These are phyloP conservation scores for Cladosporium sp. DNA, from an alignment of 2,329 filamentous ascomycete species.

Conservation along the genomic window DNA sequence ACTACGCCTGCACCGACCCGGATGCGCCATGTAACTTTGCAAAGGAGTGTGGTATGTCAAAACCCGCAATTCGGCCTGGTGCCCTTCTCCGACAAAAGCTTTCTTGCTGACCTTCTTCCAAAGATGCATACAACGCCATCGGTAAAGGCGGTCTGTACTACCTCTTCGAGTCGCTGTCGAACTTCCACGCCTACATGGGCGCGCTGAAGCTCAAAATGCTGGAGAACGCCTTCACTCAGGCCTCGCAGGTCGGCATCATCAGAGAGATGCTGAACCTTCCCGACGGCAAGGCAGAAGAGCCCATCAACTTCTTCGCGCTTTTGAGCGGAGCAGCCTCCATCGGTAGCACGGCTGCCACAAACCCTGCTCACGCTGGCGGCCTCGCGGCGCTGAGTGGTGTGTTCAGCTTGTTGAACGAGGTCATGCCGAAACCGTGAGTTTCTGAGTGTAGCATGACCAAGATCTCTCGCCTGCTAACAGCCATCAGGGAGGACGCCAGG, in stretches of 20 bases:
- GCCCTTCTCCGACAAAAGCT: background rate
- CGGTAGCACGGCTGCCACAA: too few species aligned
- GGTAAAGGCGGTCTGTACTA: slow-evolving; percentile 8
- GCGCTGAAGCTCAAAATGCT: background rate
- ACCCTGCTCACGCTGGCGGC: too few species aligned
- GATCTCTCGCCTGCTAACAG: too few species aligned
- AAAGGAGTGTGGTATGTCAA: background rate
- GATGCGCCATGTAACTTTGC: background rate
- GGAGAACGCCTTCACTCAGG: background rate
- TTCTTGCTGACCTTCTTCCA: background rate
- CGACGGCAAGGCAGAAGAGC: background rate
- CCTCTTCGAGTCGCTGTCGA: background rate
- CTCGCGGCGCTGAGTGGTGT: too few species aligned
- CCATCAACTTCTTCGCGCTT: background rate
- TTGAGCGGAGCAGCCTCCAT: background rate
- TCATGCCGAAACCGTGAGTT: too few species aligned
- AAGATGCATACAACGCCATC: background rate
- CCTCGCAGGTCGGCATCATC: background rate
- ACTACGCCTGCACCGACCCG: background rate
- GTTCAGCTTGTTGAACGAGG: too few species aligned
- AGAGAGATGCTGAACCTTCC: background rate
- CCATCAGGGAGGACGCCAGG: background rate
- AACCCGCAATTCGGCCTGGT: background rate
- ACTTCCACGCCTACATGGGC: slow-evolving; percentile 6
- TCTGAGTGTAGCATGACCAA: too few species aligned